phyloP scores from a whole-genome alignment of 139 green algal species.

The Bryopsis sp. region DNA sequence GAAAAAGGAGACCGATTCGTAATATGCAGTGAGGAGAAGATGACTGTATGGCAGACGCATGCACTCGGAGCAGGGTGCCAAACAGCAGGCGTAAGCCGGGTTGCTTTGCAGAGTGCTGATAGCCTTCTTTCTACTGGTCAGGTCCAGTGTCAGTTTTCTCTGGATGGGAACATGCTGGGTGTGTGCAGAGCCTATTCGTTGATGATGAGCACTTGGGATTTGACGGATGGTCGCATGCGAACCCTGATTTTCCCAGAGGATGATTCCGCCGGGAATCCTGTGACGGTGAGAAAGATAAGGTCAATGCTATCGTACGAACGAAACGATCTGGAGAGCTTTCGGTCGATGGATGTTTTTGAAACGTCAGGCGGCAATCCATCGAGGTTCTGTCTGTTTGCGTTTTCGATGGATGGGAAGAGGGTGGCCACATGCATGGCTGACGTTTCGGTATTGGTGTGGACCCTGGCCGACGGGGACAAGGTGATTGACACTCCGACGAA shows the following conservation, averaged over 20 bases:
- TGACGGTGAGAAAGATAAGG: too few species aligned
- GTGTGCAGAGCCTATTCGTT: background rate
- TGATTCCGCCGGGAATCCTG: too few species aligned
- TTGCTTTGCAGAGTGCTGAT: background rate
- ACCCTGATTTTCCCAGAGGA: too few species aligned
- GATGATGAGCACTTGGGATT: conserved; percentile 6
- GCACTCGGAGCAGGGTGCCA: background rate
- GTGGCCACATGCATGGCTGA: conserved; percentile 11
- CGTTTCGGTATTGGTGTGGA: conserved; percentile 1
- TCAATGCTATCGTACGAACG: too few species aligned
- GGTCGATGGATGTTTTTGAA: too few species aligned
- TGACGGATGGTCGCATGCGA: background rate
- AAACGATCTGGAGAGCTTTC: too few species aligned
- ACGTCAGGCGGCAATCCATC: too few species aligned
- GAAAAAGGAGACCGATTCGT: conserved; percentile 1
- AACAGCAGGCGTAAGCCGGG: too few species aligned
- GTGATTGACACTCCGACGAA: background rate
- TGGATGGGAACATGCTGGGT: background rate
- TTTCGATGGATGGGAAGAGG: conserved; percentile 3
- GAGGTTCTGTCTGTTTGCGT: conserved; percentile 10
- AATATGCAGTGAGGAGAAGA: background rate
- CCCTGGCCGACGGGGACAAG: background rate
- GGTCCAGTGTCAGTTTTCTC: conserved; percentile 6
- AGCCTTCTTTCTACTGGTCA: background rate
- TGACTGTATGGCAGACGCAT: background rate